Base-by-base conservation (phyloP, 176 grass and related monocot genomes). In the Triticum turgidum region DNA sequence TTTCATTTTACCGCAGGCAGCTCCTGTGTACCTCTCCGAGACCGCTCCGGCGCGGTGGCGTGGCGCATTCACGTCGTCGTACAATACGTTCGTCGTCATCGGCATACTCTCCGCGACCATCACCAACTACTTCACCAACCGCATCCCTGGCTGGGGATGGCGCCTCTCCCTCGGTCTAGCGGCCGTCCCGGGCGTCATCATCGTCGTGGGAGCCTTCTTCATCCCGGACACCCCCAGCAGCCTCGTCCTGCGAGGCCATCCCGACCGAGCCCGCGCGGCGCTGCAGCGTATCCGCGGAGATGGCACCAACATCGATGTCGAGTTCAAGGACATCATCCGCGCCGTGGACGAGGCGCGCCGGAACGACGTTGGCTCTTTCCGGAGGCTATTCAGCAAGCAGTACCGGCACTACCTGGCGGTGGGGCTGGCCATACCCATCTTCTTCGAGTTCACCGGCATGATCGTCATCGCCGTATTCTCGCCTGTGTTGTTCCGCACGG, bases 1-100 rank as follows among this genome's bases (percentile, higher is more conserved):
- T 30, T 17, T 49, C 1, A 29, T 49, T 1, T 11, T 8, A 15
- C 22, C 12, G 72, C 64, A 89, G 88, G 64, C 78, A 1, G 92
- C 90, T 44, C 93, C 80, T 0, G 67, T 98, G 87, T 98, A 93
- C 39, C 89, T 98, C 11, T 84, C 95, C 7, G 95, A 98, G 85
- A 89, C 81, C 15, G 64, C 95, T 9, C 93, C 93, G 34, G 35
- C 91, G 4, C 79, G n/a, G 67, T 95, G 91, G 91, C 93, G 95
- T 10, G 95, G 95, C 0, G 93, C 88, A 13, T 93, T 98, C 91
- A 98, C 91, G 1, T 54, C 91, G 3, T 89, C 82, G 6, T 95
- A 89, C 89, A 89, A 87, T 12, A 61, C 89, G 30, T 95, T 98
- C 66, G 80, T 90, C 29, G 86, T 82, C 38, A 21, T 93, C 11